Percentiles rank a stretch among this genome's conserved stretches.
Evolutionary conservation across 768 basidiomycete species (phyloP).

Genomic region (Tulasnella calospora): DNA sequence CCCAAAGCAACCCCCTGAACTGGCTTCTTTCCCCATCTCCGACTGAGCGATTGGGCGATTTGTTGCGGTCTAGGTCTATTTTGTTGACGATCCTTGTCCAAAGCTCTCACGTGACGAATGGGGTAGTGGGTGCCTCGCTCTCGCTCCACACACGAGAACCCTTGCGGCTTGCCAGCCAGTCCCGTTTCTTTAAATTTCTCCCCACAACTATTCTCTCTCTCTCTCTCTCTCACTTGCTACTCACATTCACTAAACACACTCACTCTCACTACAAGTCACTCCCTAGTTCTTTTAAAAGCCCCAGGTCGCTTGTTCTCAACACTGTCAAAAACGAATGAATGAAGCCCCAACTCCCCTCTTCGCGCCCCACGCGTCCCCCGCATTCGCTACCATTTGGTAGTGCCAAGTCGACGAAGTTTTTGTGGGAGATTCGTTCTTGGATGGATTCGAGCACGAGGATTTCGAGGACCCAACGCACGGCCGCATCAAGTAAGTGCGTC

Average conservation of each 20-base stretch:
- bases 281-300: background rate
- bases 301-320: background rate
- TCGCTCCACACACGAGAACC: too few relatives aligned
- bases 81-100: too few relatives aligned
- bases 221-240: too few relatives aligned
- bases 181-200: too few relatives aligned
- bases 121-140: too few relatives aligned
- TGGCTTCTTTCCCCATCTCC: too few relatives aligned
- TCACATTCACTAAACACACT: background rate
- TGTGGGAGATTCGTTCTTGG: constrained; percentile 4
- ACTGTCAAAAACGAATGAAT: background rate
- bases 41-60: too few relatives aligned
- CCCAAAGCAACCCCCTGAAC: too few relatives aligned
- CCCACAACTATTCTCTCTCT: too few relatives aligned
- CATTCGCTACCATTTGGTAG: background rate
- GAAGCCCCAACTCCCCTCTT: background rate
- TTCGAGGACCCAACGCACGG: constrained; percentile 14
- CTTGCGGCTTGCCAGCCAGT: too few relatives aligned
- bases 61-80: too few relatives aligned
- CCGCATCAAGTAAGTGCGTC: constrained; percentile 5
- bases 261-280: background rate
- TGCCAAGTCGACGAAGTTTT: constrained; percentile 15
- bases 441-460: constrained; percentile 10
- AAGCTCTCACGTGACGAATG: too few relatives aligned
- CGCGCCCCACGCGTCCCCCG: background rate